These are phyloP conservation scores for Colletotrichum tamarilloi DNA, from an alignment of 2,329 filamentous ascomycete species.

Conservation along the genomic window DNA sequence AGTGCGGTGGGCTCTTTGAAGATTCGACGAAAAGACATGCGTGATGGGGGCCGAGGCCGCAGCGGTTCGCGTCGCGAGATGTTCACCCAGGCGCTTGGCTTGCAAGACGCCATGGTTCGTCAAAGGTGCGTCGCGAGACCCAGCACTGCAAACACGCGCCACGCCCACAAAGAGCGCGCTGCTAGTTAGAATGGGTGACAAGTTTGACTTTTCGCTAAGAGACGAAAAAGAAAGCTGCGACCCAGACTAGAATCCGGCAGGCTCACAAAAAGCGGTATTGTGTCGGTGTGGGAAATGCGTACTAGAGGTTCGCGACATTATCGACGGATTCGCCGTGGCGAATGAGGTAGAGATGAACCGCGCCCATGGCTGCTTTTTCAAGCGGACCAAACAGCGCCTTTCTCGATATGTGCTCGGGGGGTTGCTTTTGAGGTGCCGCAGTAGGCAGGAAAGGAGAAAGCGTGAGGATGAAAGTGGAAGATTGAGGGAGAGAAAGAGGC, in stretches of 20 bases:
- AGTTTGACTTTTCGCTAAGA: not conserved
- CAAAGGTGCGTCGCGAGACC: slow-evolving; percentile 81
- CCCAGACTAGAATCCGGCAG: slow-evolving; percentile 3
- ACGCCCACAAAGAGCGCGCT: slow-evolving; percentile 4
- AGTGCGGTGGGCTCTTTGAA: slow-evolving; percentile 79
- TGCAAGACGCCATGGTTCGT: slow-evolving; percentile 87
- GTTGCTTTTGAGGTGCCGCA: no score
- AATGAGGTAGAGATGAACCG: slow-evolving; percentile 72
- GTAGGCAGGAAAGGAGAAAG: not conserved
- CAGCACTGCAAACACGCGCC: slow-evolving; percentile 63
- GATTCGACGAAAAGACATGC: slow-evolving; percentile 82
- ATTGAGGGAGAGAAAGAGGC: not conserved
- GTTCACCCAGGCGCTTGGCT: slow-evolving; percentile 74
- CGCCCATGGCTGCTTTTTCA: slow-evolving; percentile 26
- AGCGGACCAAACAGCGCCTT: not conserved
- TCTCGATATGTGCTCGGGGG: not conserved
- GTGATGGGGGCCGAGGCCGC: slow-evolving; percentile 54
- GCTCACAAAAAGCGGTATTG: slow-evolving; percentile 7
- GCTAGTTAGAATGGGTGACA: slow-evolving; percentile 40
- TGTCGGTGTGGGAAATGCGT: slow-evolving; percentile 42
- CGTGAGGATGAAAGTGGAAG: not conserved
- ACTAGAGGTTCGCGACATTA: slow-evolving; percentile 85
- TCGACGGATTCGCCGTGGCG: slow-evolving; percentile 92
- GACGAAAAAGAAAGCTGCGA: not conserved
- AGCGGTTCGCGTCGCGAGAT: slow-evolving; percentile 58